Percentiles rank a stretch among this genome's conserved stretches.
phyloP scores from a whole-genome alignment of 148 eudicot species.

The Camellia lanceoleosa region DNA sequence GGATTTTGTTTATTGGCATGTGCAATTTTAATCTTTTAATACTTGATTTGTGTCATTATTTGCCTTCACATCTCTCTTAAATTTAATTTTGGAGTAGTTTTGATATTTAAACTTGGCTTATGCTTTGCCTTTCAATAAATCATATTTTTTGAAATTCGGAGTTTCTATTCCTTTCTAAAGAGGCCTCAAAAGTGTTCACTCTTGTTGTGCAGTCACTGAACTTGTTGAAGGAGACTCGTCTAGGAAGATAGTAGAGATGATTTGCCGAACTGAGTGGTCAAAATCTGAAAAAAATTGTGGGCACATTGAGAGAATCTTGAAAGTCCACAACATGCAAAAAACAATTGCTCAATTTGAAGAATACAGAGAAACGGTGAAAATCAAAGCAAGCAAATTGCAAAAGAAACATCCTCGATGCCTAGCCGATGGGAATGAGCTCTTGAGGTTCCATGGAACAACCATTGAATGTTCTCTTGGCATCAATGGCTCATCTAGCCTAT shows the following conservation, averaged over 20 bases:
- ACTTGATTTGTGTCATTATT: too few species aligned
- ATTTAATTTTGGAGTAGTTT: neutral
- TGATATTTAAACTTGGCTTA: neutral
- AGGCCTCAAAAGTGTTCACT: neutral
- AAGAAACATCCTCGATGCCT: conserved; percentile 66
- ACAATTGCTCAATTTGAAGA: conserved; percentile 68
- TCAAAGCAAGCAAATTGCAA: conserved; percentile 47
- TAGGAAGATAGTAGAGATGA: conserved; percentile 57
- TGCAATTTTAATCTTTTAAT: too few species aligned
- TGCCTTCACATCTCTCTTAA: too few species aligned
- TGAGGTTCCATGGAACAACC: conserved; percentile 67
- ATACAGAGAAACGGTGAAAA: conserved; percentile 61
- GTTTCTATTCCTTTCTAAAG: neutral
- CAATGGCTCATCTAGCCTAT: conserved; percentile 49
- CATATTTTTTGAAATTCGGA: neutral
- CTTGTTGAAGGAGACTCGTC: conserved; percentile 64
- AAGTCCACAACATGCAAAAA: conserved; percentile 69
- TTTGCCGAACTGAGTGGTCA: conserved; percentile 47
- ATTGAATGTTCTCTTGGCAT: conserved; percentile 56
- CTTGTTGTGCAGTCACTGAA: conserved; percentile 56
- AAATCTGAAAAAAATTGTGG: conserved; percentile 15
- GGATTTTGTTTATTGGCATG: too few species aligned
- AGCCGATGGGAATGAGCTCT: conserved; percentile 81
- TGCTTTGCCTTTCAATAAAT: neutral
- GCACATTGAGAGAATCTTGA: conserved; percentile 48